Base-by-base conservation (phyloP, 2,329 filamentous ascomycete species). In the Neopestalotiopsis clavispora region DNA sequence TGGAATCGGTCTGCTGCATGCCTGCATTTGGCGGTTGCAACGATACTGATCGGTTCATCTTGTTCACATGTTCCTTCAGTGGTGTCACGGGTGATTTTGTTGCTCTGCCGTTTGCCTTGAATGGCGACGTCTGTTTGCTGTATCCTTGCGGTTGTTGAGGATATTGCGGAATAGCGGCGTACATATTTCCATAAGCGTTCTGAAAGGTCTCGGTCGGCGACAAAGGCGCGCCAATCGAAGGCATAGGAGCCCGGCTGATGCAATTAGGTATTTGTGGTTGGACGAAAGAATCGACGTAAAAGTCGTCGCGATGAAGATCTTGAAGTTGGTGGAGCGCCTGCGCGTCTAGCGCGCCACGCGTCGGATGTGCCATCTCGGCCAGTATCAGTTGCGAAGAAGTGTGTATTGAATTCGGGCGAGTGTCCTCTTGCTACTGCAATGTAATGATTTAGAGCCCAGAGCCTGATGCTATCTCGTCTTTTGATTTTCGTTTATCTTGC, bases 31-130 rank as follows among this genome's bases (percentile, higher is more conserved):
- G 92, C 40, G 91, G 91, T 63, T 90, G 87, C 82, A 94, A 91
- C 57, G 87, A 83, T 70, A 92, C 84, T 74, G 89, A 86, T 77
- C 92, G 91, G 71, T 96, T 84, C 71, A 96, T 84, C 75, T 88
- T 89, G 76, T 85, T 89, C 79, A 85, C 85, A 65, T 83, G 80
- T 74, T 84, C 86, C 73, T 81, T 80, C n/a, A 91, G 86, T 71
- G 87, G 88, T 74, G 86, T 87, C 71, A 85, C 85, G 52, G 86
- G 90, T 61, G 91, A 90, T 71, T 87, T 87, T 68, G 85, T 87
- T 57, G 82, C 82, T 74, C 83, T 83, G 73, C 84, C 84, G 67
- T 81, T 80, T 42, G 86, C 81, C 82, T 96, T 97, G 75, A 87
- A 87, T 12, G 93, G 94, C 67, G 93, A 97, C 69, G 86, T 86